Percentiles rank a stretch among this genome's conserved stretches.
These are phyloP conservation scores for Mortierella antarctica DNA, from an alignment of 192 early-diverging fungal genomes.

Conservation along the genomic window DNA sequence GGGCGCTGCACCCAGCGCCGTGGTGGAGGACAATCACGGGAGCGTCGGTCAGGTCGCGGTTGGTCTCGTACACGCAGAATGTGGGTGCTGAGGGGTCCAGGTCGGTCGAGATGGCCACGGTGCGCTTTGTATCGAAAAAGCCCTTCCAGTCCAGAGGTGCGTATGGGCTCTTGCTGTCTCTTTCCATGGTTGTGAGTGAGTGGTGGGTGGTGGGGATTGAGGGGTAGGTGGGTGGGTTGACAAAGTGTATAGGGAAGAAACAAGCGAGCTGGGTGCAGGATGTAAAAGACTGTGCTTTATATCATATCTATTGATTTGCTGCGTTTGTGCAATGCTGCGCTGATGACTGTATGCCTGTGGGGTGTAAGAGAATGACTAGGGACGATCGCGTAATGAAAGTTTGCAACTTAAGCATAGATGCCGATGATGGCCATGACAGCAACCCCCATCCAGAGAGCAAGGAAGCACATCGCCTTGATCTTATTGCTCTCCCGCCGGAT, in stretches of 20 bases:
- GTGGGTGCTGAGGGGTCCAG: slow-evolving; percentile 9
- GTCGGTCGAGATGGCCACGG: slow-evolving; percentile 6
- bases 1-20: slow-evolving; percentile 67
- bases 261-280: too few species aligned
- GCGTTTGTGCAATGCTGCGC: too few species aligned
- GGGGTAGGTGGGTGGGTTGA: too few species aligned
- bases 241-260: too few species aligned
- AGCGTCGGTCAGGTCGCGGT: slow-evolving; percentile 1
- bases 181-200: too few species aligned
- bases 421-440: slow-evolving; percentile 81
- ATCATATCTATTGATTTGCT: too few species aligned
- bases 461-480: slow-evolving; percentile 64
- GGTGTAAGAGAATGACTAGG: too few species aligned
- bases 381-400: too few species aligned
- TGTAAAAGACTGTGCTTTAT: too few species aligned
- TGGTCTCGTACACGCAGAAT: slow-evolving; percentile 22
- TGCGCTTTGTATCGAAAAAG: slow-evolving; percentile 28
- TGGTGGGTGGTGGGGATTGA: too few species aligned
- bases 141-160: slow-evolving; percentile 19
- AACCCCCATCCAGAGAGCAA: slow-evolving; percentile 76
- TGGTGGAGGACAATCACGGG: slow-evolving; percentile 69
- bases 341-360: too few species aligned
- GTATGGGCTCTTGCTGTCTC: neutral
- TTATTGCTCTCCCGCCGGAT: slow-evolving; percentile 42
- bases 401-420: slow-evolving; percentile 30